These are phyloP conservation scores for Amphirosellinia nigrospora DNA, from an alignment of 495 filamentous ascomycete species.

Conservation along the genomic window DNA sequence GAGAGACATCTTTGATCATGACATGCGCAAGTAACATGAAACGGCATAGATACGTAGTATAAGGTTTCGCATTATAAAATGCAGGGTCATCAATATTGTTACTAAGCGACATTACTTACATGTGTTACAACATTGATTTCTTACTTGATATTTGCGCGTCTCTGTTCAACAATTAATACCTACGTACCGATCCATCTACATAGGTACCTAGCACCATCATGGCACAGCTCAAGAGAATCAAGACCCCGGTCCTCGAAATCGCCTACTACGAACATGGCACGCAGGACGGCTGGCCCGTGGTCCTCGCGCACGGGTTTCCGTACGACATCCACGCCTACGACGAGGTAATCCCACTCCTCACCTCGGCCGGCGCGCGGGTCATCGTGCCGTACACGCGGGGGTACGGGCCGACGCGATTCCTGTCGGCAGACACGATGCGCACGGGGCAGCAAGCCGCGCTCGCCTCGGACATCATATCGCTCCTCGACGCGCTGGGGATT, in stretches of 20 bases:
- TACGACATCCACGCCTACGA: constrained; percentile 37
- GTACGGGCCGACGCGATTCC: constrained; percentile 35
- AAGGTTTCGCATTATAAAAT: too few relatives aligned
- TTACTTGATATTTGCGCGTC: background rate
- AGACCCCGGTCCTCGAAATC: constrained; percentile 21
- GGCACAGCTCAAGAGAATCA: constrained; percentile 12
- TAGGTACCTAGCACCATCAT: background rate
- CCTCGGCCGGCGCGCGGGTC: constrained; percentile 33
- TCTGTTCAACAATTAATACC: background rate
- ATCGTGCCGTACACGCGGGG: constrained; percentile 38
- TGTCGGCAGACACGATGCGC: constrained; percentile 27
- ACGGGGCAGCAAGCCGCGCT: constrained; percentile 36
- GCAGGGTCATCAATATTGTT: background rate
- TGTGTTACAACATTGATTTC: background rate
- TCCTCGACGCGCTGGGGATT: constrained; percentile 58
- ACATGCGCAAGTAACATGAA: background rate
- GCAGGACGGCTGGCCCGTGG: constrained; percentile 11
- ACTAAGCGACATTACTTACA: background rate
- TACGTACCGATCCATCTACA: background rate
- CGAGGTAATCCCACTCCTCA: constrained; percentile 31
- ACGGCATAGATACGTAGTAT: background rate
- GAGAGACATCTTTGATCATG: constrained; percentile 9
- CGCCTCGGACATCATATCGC: constrained; percentile 35
- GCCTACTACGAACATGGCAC: constrained; percentile 26
- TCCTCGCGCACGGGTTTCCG: constrained; percentile 36